These are phyloP conservation scores for Beauveria sp. DNA, from an alignment of 2,329 filamentous ascomycete species.

Conservation along the genomic window DNA sequence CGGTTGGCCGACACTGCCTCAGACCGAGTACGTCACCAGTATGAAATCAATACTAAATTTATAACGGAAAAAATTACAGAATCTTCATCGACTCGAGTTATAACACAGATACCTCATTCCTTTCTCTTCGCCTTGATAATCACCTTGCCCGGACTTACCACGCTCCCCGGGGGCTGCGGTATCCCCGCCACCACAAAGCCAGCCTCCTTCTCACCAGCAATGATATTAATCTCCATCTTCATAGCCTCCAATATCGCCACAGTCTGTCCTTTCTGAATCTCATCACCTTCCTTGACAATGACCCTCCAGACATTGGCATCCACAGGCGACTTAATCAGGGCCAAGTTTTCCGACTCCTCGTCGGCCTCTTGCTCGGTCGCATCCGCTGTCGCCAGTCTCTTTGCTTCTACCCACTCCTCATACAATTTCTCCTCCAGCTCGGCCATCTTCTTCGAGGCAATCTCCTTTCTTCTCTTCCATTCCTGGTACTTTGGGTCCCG, in stretches of 20 bases:
- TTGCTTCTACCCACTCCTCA: constrained; percentile 16
- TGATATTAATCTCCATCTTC: constrained; percentile 48
- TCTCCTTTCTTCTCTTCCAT: constrained; percentile 14
- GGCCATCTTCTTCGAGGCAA: constrained; percentile 6
- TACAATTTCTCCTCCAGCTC: constrained; percentile 24
- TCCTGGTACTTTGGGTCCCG: constrained; percentile 14
- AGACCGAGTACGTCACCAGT: too few species aligned
- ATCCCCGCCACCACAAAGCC: neutral
- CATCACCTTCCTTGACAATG: constrained; percentile 32
- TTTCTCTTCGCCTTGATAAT: neutral
- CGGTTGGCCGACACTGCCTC: too few species aligned
- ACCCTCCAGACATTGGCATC: constrained; percentile 50
- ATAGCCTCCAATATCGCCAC: constrained; percentile 46
- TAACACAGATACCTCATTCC: neutral
- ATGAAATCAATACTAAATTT: too few species aligned
- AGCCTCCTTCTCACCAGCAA: neutral
- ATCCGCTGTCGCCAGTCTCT: constrained; percentile 12
- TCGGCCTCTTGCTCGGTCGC: neutral
- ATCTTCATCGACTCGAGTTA: too few species aligned
- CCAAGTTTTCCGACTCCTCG: constrained; percentile 18
- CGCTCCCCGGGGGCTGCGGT: neutral
- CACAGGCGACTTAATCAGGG: constrained; percentile 33
- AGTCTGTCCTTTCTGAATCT: constrained; percentile 32
- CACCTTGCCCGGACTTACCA: constrained; percentile 7
- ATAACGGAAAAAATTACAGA: too few species aligned